Base-by-base conservation (phyloP, 2,329 filamentous ascomycete species). In the Seiridium cupressi region DNA sequence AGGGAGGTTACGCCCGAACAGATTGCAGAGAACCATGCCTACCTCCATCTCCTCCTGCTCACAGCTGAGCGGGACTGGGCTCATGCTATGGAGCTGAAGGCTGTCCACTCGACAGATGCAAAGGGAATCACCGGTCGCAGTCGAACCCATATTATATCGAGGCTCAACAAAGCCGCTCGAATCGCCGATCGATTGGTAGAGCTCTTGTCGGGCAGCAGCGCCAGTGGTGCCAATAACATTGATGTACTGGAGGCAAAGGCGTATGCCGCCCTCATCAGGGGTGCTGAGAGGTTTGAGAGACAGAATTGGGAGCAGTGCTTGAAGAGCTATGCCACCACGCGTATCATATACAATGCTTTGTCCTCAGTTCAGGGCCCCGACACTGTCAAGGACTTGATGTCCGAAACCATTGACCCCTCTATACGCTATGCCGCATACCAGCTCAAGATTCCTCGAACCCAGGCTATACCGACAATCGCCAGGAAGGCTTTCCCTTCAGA, bases 351-450 rank as follows among this genome's bases (percentile, higher is more conserved):
- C 78, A 88, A 84, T 62, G 88, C 90, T 0, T 80, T 99, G 48
- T 82, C 88, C 18, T 81, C 83, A 35, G 80, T 84, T 40, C 74
- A 79, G 18, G 89, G 87, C 71, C 89, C 87, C 62, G 94, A 97
- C 61, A 80, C 90, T 42, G 95, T 92, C 81, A 93, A 91, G 71
- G 94, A 98, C 62, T 82, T 97, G 32, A 79, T 99, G 60, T 87
- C 89, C 53, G 89, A 91, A 68, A 96, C 91, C 4, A 89, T 97
- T 63, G 95, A 99, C 72, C 93, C 93, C 2, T 96, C 93, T 63
- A 91, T 99, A 69, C 89, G 94, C 64, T 98, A 96, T 74, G 93
- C 93, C 42, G 93, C 95, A 18, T 98, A 98, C 73, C 93, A 97
- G 74, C 84, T 93, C 72, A 90, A 94, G 72, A 85, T 96, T 38